Percentiles rank a stretch among this genome's conserved stretches.
These are phyloP conservation scores for Nidula niveotomentosa DNA, from an alignment of 1,284 basidiomycete genomes.

Conservation along the genomic window DNA sequence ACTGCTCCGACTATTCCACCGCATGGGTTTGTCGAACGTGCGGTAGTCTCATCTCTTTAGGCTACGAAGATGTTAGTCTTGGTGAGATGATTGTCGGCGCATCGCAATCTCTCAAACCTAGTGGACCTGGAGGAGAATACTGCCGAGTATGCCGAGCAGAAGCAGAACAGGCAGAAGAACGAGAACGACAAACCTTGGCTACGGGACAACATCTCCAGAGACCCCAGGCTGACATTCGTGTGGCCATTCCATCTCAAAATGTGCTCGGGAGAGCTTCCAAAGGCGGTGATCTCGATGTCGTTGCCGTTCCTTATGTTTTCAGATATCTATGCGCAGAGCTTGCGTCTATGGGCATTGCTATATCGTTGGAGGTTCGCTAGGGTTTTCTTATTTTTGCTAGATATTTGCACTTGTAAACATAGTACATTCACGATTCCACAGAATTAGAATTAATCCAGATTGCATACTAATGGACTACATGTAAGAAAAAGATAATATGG, in stretches of 20 bases:
- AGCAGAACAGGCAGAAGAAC: constrained; percentile 62
- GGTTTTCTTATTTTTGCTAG: constrained; percentile 5
- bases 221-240: constrained; percentile 49
- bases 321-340: constrained; percentile 85
- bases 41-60: constrained; percentile 93
- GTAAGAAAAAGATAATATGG: no score
- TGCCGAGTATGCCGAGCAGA: constrained; percentile 85
- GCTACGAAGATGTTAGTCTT: constrained; percentile 83
- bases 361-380: constrained; percentile 67
- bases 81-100: constrained; percentile 60
- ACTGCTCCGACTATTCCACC: constrained; percentile 99
- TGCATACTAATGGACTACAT: neutral
- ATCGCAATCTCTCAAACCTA: constrained; percentile 48
- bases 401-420: neutral
- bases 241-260: constrained; percentile 65
- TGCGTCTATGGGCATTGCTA: constrained; percentile 85
- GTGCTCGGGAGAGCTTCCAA: constrained; percentile 58
- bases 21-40: constrained; percentile 98
- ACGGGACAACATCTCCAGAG: constrained; percentile 43
- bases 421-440: neutral
- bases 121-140: constrained; percentile 83
- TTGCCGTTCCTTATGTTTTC: constrained; percentile 96
- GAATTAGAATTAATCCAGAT: neutral
- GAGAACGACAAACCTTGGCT: constrained; percentile 51
- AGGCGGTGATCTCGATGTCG: constrained; percentile 86